These are phyloP conservation scores for Xylaria sp. DNA, from an alignment of 2,329 filamentous ascomycete species.

Conservation along the genomic window DNA sequence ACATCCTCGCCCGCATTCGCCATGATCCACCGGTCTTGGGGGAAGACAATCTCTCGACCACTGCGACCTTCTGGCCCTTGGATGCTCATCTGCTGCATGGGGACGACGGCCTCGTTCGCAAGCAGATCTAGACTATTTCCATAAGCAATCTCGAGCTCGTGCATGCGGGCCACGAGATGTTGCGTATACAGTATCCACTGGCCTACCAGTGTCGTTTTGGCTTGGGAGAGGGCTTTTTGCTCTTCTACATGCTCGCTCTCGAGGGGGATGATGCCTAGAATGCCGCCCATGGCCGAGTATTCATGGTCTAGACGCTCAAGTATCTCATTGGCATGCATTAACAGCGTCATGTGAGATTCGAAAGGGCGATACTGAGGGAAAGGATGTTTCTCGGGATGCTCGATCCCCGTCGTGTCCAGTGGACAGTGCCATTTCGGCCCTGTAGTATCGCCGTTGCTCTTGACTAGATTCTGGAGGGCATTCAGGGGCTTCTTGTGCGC, in stretches of 20 bases:
- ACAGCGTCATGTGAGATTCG: slow-evolving; percentile 54
- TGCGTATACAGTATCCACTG: slow-evolving; percentile 63
- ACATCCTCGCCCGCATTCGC: slow-evolving; percentile 61
- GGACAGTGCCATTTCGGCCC: slow-evolving; percentile 55
- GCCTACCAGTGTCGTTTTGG: slow-evolving; percentile 59
- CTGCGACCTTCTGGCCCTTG: slow-evolving; percentile 59
- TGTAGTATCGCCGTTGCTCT: slow-evolving; percentile 47
- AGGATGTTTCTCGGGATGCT: slow-evolving; percentile 28
- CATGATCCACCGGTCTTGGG: slow-evolving; percentile 62
- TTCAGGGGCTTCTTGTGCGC: slow-evolving; percentile 54
- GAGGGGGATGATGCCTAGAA: slow-evolving; percentile 60
- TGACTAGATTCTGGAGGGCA: slow-evolving; percentile 53
- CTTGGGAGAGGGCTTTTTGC: slow-evolving; percentile 46
- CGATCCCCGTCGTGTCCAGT: slow-evolving; percentile 41
- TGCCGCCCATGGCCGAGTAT: slow-evolving; percentile 59
- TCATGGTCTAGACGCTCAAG: slow-evolving; percentile 67
- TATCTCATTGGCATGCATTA: slow-evolving; percentile 64
- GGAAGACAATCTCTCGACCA: slow-evolving; percentile 58
- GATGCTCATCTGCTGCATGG: slow-evolving; percentile 57
- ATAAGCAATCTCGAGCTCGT: slow-evolving; percentile 62
- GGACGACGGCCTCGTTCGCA: slow-evolving; percentile 55
- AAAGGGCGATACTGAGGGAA: slow-evolving; percentile 45
- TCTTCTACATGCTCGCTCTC: slow-evolving; percentile 43
- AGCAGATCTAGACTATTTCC: slow-evolving; percentile 58
- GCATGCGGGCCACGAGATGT: slow-evolving; percentile 58